Conservation (phyloP, 345 rosid species). For the Ceriops decandra region DNA sequence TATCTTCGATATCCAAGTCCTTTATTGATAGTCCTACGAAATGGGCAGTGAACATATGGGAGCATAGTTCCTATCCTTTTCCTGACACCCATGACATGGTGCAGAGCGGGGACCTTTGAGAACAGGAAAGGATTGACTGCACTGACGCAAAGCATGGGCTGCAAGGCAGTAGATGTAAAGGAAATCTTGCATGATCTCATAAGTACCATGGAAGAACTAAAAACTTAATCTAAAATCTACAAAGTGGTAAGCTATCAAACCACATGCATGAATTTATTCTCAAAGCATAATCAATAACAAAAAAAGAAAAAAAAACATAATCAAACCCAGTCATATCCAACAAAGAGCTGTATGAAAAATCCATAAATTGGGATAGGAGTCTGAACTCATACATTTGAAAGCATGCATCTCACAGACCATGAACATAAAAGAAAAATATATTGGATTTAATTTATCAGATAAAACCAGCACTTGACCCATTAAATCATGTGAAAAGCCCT, state of each 20-base stretch:
- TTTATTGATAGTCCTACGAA: constrained; percentile 65
- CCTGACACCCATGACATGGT: constrained; percentile 63
- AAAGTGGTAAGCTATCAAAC: background rate
- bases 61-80: constrained; percentile 75
- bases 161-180: constrained; percentile 34
- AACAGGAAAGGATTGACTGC: constrained; percentile 91
- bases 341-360: constrained; percentile 9
- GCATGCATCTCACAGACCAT: background rate
- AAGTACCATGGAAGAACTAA: background rate
- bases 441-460: background rate
- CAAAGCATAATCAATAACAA: constrained; percentile 1
- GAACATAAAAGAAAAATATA: background rate
- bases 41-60: constrained; percentile 87
- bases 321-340: background rate
- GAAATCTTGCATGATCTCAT: constrained; percentile 15
- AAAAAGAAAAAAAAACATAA: background rate
- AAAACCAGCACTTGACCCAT: background rate
- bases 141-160: constrained; percentile 96
- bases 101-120: constrained; percentile 86
- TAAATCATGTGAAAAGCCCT: background rate
- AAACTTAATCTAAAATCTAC: background rate
- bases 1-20: constrained; percentile 90
- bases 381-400: background rate
- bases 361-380: background rate
- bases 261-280: background rate